Conservation (phyloP, 179 eudicot genomes). For the Camellia oleifera region DNA sequence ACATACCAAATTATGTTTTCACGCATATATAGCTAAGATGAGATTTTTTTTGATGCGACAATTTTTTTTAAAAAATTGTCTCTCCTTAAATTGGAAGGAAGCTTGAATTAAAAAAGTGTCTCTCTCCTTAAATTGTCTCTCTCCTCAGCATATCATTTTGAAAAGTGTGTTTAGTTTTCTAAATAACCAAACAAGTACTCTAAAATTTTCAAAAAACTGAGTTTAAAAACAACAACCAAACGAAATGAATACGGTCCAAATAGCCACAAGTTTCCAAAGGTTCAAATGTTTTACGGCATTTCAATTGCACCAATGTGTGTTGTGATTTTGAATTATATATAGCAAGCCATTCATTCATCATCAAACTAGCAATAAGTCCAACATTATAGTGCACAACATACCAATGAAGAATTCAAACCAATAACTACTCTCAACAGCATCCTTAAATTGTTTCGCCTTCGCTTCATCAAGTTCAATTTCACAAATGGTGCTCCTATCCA, state of each 20-base stretch:
- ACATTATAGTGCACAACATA: slow-evolving; percentile 28
- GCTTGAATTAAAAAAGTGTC: no score
- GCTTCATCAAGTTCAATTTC: slow-evolving; percentile 67
- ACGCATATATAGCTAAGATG: no score
- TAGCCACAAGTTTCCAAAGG: neutral
- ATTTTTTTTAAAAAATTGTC: no score
- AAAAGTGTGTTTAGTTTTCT: no score
- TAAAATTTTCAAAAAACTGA: no score
- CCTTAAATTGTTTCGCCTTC: slow-evolving; percentile 73
- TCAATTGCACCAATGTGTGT: neutral
- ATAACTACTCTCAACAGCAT: slow-evolving; percentile 79
- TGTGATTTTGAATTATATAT: neutral
- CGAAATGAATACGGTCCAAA: neutral
- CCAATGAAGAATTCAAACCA: slow-evolving; percentile 93
- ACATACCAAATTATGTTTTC: no score
- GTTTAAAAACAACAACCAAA: no score
- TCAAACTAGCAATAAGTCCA: neutral
- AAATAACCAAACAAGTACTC: no score
- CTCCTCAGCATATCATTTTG: no score
- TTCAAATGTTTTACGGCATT: neutral
- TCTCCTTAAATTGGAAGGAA: no score
- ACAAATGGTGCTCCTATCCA: slow-evolving; percentile 57
- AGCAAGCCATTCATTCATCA: neutral
- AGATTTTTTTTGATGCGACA: no score
- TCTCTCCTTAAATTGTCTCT: no score